phyloP scores from a whole-genome alignment of 345 rosid species.

The Rhodomyrtus tomentosa region DNA sequence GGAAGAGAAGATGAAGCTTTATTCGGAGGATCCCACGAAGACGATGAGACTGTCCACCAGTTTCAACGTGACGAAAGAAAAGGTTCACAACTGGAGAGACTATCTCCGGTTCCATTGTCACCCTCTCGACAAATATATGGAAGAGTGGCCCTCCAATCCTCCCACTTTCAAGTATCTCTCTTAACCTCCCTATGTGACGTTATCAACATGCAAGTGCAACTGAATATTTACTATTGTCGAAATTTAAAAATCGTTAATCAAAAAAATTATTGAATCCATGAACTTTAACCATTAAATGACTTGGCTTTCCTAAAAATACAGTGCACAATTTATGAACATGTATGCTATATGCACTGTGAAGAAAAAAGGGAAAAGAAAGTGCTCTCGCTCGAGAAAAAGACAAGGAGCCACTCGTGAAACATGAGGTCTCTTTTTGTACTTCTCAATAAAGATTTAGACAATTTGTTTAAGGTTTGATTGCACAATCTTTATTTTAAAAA shows the following conservation, averaged over 20 bases:
- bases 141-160: conserved; percentile 79
- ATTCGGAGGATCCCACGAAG: conserved; percentile 75
- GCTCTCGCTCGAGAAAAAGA: background rate
- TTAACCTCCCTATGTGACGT: background rate
- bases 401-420: background rate
- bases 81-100: conserved; percentile 81
- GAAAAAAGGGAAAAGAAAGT: background rate
- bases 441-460: background rate
- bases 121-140: conserved; percentile 51
- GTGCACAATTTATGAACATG: background rate
- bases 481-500: background rate
- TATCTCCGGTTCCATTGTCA: conserved; percentile 71
- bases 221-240: background rate
- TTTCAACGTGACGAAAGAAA: conserved; percentile 66
- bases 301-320: background rate
- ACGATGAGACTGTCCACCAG: conserved; percentile 76
- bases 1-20: conserved; percentile 74
- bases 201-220: background rate
- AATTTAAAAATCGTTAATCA: background rate
- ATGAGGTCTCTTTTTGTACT: background rate
- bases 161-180: conserved; percentile 48
- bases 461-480: background rate
- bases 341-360: background rate
- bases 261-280: background rate
- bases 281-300: background rate